Evolutionary conservation across 73 alveolate species (phyloP).

Genomic region (Paramecium bursaria): DNA sequence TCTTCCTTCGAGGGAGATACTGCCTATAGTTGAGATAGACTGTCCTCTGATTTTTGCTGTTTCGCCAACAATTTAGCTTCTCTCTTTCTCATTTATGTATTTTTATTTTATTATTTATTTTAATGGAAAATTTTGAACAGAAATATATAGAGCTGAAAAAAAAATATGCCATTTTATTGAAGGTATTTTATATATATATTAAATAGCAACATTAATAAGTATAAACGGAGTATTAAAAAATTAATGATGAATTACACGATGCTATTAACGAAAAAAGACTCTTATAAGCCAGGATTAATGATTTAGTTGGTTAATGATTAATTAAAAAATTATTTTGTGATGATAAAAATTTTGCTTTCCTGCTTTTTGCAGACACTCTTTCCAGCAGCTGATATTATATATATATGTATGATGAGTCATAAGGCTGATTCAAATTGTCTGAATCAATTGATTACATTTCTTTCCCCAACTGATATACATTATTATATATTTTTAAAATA

Average conservation of each 20-base stretch:
- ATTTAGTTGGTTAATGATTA: conserved; percentile 21
- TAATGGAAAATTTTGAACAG: neutral
- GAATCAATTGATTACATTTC: neutral
- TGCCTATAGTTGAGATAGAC: neutral
- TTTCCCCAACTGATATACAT: neutral
- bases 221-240: conserved; percentile 30
- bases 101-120: too few relatives aligned
- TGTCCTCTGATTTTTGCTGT: too few relatives aligned
- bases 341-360: neutral
- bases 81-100: neutral
- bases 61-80: neutral
- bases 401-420: neutral
- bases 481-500: neutral
- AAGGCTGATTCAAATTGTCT: neutral
- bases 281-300: conserved; percentile 32
- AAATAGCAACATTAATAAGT: conserved; percentile 31
- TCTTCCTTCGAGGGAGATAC: neutral
- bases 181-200: neutral
- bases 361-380: neutral
- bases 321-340: neutral
- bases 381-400: neutral
- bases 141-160: conserved; percentile 39
- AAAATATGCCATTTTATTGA: conserved; percentile 51
- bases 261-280: conserved; percentile 24
- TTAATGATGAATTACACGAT: conserved; percentile 34